Evolutionary conservation across 179 eudicot genomes (phyloP).

Genomic region (Silene coronaria): DNA sequence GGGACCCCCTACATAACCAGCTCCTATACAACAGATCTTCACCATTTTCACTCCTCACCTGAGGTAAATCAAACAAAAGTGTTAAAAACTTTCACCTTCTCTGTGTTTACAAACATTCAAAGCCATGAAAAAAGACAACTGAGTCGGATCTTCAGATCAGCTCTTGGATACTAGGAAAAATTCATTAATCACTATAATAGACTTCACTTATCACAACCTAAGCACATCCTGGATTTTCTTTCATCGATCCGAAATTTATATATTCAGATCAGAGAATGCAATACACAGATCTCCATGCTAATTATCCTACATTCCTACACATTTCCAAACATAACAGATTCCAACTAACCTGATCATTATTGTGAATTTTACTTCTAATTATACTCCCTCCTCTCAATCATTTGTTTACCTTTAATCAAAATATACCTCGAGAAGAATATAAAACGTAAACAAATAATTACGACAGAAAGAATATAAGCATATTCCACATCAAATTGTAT

Average conservation of each 20-base stretch:
- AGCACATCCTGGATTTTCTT: not conserved
- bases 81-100: not conserved
- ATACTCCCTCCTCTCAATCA: too few relatives aligned
- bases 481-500: not conserved
- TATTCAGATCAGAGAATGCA: not conserved
- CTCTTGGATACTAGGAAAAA: too few relatives aligned
- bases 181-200: not conserved
- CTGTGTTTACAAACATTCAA: not conserved
- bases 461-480: not conserved
- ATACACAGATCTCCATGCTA: slow-evolving; percentile 8
- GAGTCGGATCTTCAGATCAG: too few relatives aligned
- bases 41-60: slow-evolving; percentile 30
- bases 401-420: too few relatives aligned
- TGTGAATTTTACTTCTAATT: not conserved
- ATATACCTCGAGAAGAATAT: too few relatives aligned
- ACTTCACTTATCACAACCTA: not conserved
- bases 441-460: not conserved
- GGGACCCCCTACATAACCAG: slow-evolving; percentile 74
- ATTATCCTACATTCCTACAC: not conserved
- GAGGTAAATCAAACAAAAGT: not conserved
- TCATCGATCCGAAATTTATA: not conserved
- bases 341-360: not conserved
- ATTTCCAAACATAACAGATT: not conserved
- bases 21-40: slow-evolving; percentile 74
- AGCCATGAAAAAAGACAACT: too few relatives aligned